Evolutionary conservation across 225 moss, liverwort and hornwort species (phyloP).

Genomic region (Neckera pumila): DNA sequence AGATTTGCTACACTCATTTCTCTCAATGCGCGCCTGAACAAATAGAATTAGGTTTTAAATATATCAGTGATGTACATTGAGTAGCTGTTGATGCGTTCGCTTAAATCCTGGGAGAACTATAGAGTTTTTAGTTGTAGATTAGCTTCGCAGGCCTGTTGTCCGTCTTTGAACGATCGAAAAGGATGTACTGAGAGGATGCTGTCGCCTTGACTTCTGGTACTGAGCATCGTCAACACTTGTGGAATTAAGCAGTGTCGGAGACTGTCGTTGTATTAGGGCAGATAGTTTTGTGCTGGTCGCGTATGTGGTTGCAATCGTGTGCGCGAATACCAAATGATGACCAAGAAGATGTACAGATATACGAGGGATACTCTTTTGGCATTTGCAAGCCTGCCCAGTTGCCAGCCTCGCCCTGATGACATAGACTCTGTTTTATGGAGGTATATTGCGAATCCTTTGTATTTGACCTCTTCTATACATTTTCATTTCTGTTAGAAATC

Average conservation of each 20-base stretch:
- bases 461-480: neutral
- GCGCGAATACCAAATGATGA: constrained; percentile 9
- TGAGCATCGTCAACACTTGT: neutral
- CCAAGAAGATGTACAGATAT: constrained; percentile 57
- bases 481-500: neutral
- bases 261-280: constrained; percentile 13
- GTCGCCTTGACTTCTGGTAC: neutral
- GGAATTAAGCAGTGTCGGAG: constrained; percentile 11
- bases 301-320: constrained; percentile 10
- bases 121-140: constrained; percentile 3
- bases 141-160: neutral
- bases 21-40: neutral
- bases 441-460: constrained; percentile 11
- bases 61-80: constrained; percentile 48
- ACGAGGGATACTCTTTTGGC: constrained; percentile 66
- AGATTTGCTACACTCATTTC: constrained; percentile 10
- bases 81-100: constrained; percentile 11
- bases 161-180: neutral
- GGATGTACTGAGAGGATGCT: neutral
- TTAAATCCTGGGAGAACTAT: neutral
- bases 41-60: constrained; percentile 16
- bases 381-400: constrained; percentile 68
- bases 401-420: constrained; percentile 74
- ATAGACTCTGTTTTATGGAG: constrained; percentile 91
- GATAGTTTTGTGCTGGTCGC: constrained; percentile 18